Conservation (phyloP, 495 filamentous ascomycete species). For the Hyphodiscus hymeniophilus region DNA sequence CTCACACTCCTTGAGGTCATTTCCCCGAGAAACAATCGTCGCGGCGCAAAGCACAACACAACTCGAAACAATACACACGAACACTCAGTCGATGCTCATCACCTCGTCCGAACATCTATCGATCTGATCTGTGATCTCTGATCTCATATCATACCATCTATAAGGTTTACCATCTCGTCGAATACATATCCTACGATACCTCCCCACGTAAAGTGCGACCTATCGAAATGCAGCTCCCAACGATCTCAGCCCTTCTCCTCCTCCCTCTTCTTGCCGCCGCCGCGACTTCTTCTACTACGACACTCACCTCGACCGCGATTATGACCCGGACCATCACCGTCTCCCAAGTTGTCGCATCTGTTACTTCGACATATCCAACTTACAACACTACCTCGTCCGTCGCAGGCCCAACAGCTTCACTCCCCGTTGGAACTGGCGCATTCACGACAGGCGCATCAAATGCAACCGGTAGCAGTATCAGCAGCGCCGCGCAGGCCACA, state of each 20-base stretch:
- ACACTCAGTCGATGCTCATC: not conserved
- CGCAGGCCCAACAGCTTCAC: slow-evolving; percentile 17
- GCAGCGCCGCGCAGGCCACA: slow-evolving; percentile 1
- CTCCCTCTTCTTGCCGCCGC: slow-evolving; percentile 34
- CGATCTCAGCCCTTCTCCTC: slow-evolving; percentile 32
- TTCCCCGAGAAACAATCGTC: not conserved
- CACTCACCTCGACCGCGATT: slow-evolving; percentile 39
- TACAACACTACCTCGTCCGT: slow-evolving; percentile 19
- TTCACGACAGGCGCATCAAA: slow-evolving; percentile 17
- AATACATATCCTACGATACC: slow-evolving; percentile 2
- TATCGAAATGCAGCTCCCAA: slow-evolving; percentile 31
- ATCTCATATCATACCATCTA: slow-evolving; percentile 3
- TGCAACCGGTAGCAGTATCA: slow-evolving; percentile 10
- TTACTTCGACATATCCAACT: slow-evolving; percentile 23
- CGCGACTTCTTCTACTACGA: slow-evolving; percentile 27
- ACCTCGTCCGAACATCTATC: not conserved
- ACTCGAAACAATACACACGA: not conserved
- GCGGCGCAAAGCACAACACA: not conserved
- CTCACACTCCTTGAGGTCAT: not conserved
- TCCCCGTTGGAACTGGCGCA: slow-evolving; percentile 17
- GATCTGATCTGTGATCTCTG: not conserved
- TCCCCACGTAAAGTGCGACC: slow-evolving; percentile 3
- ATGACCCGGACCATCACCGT: slow-evolving; percentile 46
- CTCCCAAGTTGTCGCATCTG: slow-evolving; percentile 27
- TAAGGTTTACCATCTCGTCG: slow-evolving; percentile 3